A percentile compares a stretch with the other conserved stretches of the same genome.
These are phyloP conservation scores for Penicillium alfredii DNA, from an alignment of 495 filamentous ascomycete genomes.

Conservation along the genomic window DNA sequence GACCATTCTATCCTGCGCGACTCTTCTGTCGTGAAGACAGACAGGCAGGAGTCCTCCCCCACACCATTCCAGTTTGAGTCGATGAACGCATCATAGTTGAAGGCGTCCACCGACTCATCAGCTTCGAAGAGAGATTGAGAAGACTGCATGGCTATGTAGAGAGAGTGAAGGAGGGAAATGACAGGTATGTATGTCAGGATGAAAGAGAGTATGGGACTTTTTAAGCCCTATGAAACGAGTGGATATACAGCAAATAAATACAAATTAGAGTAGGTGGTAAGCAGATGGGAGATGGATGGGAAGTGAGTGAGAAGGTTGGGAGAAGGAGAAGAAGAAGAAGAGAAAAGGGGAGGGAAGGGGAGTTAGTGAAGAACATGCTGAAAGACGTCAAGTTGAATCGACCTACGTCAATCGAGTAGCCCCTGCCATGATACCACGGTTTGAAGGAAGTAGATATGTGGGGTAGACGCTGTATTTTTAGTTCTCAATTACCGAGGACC, in stretches of 20 bases:
- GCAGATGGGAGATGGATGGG: not conserved
- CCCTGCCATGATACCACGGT: not conserved
- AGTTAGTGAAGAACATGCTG: not conserved
- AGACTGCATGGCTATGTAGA: too few relatives aligned
- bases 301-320: not conserved
- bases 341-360: not conserved
- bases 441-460: not conserved
- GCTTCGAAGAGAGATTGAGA: too few relatives aligned
- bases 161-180: not conserved
- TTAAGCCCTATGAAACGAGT: too few relatives aligned
- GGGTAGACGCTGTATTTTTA: too few relatives aligned
- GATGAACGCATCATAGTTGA: not conserved
- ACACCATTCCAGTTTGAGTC: not conserved
- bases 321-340: not conserved
- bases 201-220: too few relatives aligned
- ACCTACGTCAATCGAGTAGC: conserved; percentile 1
- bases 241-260: too few relatives aligned
- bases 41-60: not conserved
- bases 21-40: too few relatives aligned
- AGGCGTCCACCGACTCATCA: not conserved
- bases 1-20: too few relatives aligned
- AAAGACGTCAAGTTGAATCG: not conserved
- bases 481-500: conserved; percentile 23
- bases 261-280: not conserved
- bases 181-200: too few relatives aligned